phyloP scores from a whole-genome alignment of 2,329 filamentous ascomycete species.

The Colletotrichum cuscutae region DNA sequence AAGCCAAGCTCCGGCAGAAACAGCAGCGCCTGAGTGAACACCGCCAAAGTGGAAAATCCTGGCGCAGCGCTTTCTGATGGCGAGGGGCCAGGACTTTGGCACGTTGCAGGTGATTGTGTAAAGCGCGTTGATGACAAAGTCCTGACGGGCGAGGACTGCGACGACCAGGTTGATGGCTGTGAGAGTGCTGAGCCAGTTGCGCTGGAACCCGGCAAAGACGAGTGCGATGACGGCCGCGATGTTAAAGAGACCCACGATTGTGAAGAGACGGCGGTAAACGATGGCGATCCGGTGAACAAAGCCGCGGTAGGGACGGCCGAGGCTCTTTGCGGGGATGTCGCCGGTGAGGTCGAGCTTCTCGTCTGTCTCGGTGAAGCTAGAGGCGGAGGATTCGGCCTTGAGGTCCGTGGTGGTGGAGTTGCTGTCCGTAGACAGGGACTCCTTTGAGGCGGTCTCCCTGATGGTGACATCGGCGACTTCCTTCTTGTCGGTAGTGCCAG shows the following conservation, averaged over 20 bases:
- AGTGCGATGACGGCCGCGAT: slow-evolving; percentile 57
- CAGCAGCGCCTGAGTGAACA: slow-evolving; percentile 60
- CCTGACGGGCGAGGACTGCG: slow-evolving; percentile 63
- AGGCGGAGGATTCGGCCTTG: slow-evolving; percentile 12
- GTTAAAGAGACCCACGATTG: slow-evolving; percentile 61
- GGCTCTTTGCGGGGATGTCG: slow-evolving; percentile 52
- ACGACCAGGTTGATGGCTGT: slow-evolving; percentile 60
- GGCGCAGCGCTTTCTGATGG: slow-evolving; percentile 57
- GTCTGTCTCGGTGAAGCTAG: slow-evolving; percentile 29
- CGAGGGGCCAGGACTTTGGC: slow-evolving; percentile 57
- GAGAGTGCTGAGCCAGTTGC: slow-evolving; percentile 48
- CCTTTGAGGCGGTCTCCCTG: slow-evolving; percentile 11
- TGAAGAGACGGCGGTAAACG: slow-evolving; percentile 67
- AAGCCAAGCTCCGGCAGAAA: slow-evolving; percentile 61
- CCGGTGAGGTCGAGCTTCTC: slow-evolving; percentile 29
- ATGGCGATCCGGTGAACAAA: slow-evolving; percentile 58
- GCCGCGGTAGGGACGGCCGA: slow-evolving; percentile 49
- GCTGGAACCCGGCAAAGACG: slow-evolving; percentile 41
- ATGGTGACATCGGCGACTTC: background rate
- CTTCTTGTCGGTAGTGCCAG: slow-evolving; percentile 2
- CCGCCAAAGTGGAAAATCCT: slow-evolving; percentile 64
- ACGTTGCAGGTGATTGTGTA: slow-evolving; percentile 58
- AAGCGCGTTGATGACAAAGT: slow-evolving; percentile 61
- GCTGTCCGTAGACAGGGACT: slow-evolving; percentile 9
- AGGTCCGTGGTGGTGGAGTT: background rate